Base-by-base conservation (phyloP, 1,284 basidiomycete genomes). In the Melampsora americana region DNA sequence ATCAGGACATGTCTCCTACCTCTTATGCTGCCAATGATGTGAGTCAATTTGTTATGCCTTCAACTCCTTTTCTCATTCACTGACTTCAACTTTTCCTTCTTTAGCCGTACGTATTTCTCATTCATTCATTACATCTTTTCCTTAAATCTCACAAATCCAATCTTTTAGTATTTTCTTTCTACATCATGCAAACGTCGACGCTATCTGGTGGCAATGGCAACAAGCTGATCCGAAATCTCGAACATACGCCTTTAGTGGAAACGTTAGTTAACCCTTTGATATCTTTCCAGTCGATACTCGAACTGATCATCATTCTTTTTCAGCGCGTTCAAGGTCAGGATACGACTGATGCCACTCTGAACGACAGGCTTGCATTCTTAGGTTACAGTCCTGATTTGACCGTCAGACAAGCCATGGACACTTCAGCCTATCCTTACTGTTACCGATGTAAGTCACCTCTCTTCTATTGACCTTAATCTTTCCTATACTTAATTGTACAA, bases 1-100 rank as follows among this genome's bases (percentile, higher is more conserved):
- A 1, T n/a, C 39, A 74, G 71, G 71, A 74, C 39, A 74, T 74
- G 71, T 67, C 65, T 11, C 71, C 71, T 18, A 74, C 64, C 23
- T 66, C 71, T 28, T 66, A 74, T 44, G 71, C 71, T 5, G 60
- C 71, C 12, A 74, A 74, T 28, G 71, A 74, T 48, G 71, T 74
- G 46, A 74, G 71, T 30, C 18, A 16, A 1, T 56, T 39, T 32
- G 26, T 26, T 62, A 3, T 12, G 5, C n/a, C 6, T 42, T 18
- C 7, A 2, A 59, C 11, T 59, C 2, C 14, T 6, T 2, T 18
- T 6, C 53, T 30, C 9, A 59, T 14, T 59, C 23, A 59, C 7
- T 42, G 42, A 42, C 42, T 42, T 23, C 9, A 2, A 62, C 56
- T 7, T 62, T 59, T 48, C 26, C 16, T 14, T 42, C 4, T 64